Evolutionary conservation across 192 early-diverging fungal species (phyloP), one percentile per base, ranked within the genome.

Genomic region (Rhizophagus clarus): DNA sequence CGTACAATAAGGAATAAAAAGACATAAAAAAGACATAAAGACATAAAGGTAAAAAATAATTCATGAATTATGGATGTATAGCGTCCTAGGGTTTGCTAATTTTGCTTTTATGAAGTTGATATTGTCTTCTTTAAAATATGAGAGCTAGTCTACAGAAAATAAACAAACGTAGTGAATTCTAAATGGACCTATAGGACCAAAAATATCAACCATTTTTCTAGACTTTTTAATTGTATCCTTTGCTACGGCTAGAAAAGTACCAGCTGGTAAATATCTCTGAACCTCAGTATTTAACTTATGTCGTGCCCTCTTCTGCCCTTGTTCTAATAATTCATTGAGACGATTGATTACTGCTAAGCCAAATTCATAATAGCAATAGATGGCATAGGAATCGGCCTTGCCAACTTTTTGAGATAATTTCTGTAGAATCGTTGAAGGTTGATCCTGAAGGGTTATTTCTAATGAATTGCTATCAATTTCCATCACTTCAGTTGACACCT

Each of bases 21-120:
- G 47, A 49, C 63, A 64, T 64, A 64, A 64, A 64, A 62, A 64
- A 64, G 63, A 64, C 63, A 64, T 64, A 64, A n/a, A n/a, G n/a
- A n/a, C n/a, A n/a, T n/a, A n/a, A n/a, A n/a, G n/a, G n/a, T n/a
- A 64, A 24, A 64, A 64, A 64, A 64, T 22, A 64, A 6, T 64
- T 29, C 5, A 64, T 6, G 12, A 24, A 22, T 64, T 64, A 64
- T 64, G 24, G 7, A 37, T 37, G 34, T 64, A 64, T 64, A 24
- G 63, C 63, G n/a, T 64, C 63, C n/a, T 24, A 64, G 63, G 63
- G 8, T 64, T 64, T 64, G 63, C 1, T 64, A 64, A 64, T 64
- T 64, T 64, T 64, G 10, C 7, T 64, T 64, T 64, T 64, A 64
- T 64, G 15, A 28, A 64, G 24, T 64, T 64, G 63, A 64, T 64